phyloP scores from a whole-genome alignment of 352 stramenopile species.

The Pythium folliculosum region DNA sequence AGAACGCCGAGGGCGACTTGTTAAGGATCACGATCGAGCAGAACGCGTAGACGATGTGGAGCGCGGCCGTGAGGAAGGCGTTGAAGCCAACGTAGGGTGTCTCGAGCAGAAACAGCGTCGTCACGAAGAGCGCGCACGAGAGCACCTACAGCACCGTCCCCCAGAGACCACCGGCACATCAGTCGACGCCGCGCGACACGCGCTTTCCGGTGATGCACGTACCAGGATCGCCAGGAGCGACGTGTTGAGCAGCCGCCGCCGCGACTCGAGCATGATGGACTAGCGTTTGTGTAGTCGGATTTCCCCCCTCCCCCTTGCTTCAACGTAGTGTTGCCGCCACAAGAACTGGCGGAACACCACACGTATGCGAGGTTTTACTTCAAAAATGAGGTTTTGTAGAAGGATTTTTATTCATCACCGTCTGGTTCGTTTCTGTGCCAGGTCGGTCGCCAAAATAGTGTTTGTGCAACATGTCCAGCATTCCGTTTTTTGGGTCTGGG shows the following conservation, averaged over 20 bases:
- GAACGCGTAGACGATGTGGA: slow-evolving; percentile 76
- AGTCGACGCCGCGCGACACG: slow-evolving; percentile 1
- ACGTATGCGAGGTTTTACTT: slow-evolving; percentile 2
- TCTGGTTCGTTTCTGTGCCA: slow-evolving; percentile 17
- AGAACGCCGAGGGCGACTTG: slow-evolving; percentile 80
- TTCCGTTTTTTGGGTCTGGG: background rate
- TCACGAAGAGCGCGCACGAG: slow-evolving; percentile 56
- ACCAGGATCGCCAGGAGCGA: slow-evolving; percentile 71
- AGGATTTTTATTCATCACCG: background rate
- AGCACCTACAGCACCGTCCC: slow-evolving; percentile 38
- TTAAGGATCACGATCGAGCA: slow-evolving; percentile 76
- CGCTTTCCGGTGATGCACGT: slow-evolving; percentile 18
- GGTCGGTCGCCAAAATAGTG: background rate
- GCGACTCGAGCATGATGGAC: slow-evolving; percentile 52
- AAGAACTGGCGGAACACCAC: slow-evolving; percentile 23
- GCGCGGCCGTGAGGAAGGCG: slow-evolving; percentile 54
- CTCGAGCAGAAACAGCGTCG: slow-evolving; percentile 72
- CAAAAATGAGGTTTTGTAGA: background rate
- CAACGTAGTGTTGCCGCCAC: slow-evolving; percentile 25
- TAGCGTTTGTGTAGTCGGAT: slow-evolving; percentile 1
- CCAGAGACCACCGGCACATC: background rate
- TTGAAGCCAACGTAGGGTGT: slow-evolving; percentile 73
- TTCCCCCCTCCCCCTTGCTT: slow-evolving; percentile 4
- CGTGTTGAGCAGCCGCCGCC: slow-evolving; percentile 71
- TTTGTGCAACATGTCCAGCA: slow-evolving; percentile 28